phyloP scores from a whole-genome alignment of 805 yeast species.

The Yarrowia sp. region DNA sequence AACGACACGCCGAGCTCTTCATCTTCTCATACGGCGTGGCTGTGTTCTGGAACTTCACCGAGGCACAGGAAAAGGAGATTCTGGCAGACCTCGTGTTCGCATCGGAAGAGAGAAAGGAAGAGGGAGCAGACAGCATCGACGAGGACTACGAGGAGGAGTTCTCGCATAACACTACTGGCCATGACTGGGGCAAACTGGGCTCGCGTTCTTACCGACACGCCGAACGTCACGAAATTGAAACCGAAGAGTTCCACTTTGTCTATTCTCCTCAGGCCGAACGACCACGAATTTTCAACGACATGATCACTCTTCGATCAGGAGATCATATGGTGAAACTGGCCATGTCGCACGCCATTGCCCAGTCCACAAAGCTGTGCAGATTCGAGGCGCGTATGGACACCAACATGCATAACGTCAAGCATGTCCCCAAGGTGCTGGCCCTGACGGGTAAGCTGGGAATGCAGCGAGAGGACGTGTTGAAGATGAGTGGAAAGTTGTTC shows the following conservation, averaged over 20 bases:
- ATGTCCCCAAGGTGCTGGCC: slow-evolving; percentile 84
- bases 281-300: slow-evolving; percentile 71
- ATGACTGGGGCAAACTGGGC: slow-evolving; percentile 27
- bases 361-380: slow-evolving; percentile 83
- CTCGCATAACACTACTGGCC: neutral
- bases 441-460: slow-evolving; percentile 83
- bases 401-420: slow-evolving; percentile 77
- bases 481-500: slow-evolving; percentile 86
- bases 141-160: slow-evolving; percentile 22
- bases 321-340: slow-evolving; percentile 91
- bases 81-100: slow-evolving; percentile 88
- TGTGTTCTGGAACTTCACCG: slow-evolving; percentile 97
- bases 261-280: slow-evolving; percentile 49
- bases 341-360: slow-evolving; percentile 95
- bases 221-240: slow-evolving; percentile 86
- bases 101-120: slow-evolving; percentile 9
- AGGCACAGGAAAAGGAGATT: slow-evolving; percentile 86
- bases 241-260: slow-evolving; percentile 79
- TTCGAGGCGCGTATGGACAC: slow-evolving; percentile 91
- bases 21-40: slow-evolving; percentile 89
- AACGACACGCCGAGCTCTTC: slow-evolving; percentile 73
- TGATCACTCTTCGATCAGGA: slow-evolving; percentile 84
- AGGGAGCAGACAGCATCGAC: neutral
- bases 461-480: slow-evolving; percentile 76
- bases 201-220: slow-evolving; percentile 62